Conservation (phyloP, 2,329 filamentous ascomycete species). For the Calonectria pauciramosa region DNA sequence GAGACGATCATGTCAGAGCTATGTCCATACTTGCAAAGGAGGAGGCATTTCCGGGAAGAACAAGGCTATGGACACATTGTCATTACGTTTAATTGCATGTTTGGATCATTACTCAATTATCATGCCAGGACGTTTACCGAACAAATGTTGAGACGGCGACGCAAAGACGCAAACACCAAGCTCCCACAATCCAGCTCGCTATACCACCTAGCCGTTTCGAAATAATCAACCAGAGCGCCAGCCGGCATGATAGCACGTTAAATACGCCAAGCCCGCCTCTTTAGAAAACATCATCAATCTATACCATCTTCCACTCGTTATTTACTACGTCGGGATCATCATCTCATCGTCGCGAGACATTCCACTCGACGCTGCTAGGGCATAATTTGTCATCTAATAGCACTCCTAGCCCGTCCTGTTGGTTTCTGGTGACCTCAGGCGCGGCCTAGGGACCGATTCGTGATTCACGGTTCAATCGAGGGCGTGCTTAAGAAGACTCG, state of each 20-base stretch:
- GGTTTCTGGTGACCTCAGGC: constrained; percentile 24
- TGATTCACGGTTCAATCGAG: constrained; percentile 33
- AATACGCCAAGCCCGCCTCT: constrained; percentile 48
- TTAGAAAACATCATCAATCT: constrained; percentile 43
- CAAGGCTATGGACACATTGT: background rate
- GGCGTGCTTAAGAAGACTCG: constrained; percentile 79
- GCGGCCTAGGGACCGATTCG: constrained; percentile 23
- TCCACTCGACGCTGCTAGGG: constrained; percentile 31
- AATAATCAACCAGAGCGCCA: constrained; percentile 51
- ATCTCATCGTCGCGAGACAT: constrained; percentile 39
- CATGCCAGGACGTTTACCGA: constrained; percentile 37
- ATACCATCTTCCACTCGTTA: constrained; percentile 46
- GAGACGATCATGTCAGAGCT: no score
- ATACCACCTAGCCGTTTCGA: constrained; percentile 38
- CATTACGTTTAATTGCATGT: constrained; percentile 21
- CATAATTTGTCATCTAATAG: constrained; percentile 13
- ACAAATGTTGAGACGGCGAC: constrained; percentile 30
- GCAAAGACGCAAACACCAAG: constrained; percentile 32
- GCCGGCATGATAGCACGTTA: constrained; percentile 48
- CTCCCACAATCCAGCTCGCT: constrained; percentile 37
- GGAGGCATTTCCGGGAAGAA: background rate
- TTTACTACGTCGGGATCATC: constrained; percentile 42
- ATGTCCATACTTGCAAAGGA: background rate
- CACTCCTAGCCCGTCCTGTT: constrained; percentile 29
- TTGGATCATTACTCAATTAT: constrained; percentile 51